Conservation (phyloP, 768 basidiomycete genomes). For the Sistotremastrum suecicum region DNA sequence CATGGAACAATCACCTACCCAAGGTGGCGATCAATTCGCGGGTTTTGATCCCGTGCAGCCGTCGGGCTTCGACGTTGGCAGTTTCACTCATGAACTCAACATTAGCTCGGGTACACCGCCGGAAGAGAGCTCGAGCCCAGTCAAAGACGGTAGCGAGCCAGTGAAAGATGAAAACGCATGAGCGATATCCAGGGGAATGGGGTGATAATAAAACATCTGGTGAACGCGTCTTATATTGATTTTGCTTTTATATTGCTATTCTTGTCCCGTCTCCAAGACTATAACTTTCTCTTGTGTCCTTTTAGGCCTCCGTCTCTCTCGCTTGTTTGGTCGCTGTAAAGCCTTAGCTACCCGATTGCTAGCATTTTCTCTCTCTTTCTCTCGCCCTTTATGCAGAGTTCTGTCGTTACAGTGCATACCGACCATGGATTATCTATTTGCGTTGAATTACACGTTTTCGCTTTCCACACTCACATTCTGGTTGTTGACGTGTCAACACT, state of each 20-base stretch:
- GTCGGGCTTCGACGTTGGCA: slow-evolving; percentile 45
- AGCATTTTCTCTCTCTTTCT: not conserved
- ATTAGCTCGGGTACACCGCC: slow-evolving; percentile 33
- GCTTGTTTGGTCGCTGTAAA: slow-evolving; percentile 21
- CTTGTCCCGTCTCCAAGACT: too few species aligned
- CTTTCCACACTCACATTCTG: not conserved
- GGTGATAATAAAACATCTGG: slow-evolving; percentile 16
- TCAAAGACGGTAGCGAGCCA: slow-evolving; percentile 22
- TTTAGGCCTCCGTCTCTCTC: slow-evolving; percentile 15
- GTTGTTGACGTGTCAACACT: too few species aligned
- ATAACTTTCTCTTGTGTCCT: slow-evolving; percentile 8
- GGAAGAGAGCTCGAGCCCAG: slow-evolving; percentile 36
- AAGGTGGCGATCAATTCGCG: too few species aligned
- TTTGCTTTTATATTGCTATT: slow-evolving; percentile 8
- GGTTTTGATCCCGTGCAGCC: slow-evolving; percentile 32
- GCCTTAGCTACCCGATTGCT: not conserved
- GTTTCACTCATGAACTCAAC: slow-evolving; percentile 55
- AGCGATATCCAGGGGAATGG: not conserved
- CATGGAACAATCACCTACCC: not conserved
- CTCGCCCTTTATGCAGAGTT: not conserved
- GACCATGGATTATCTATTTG: too few species aligned
- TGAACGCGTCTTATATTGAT: slow-evolving; percentile 12
- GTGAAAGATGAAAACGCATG: slow-evolving; percentile 42
- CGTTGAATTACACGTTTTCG: not conserved
- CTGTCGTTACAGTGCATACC: not conserved